Evolutionary conservation across 192 early-diverging fungal species (phyloP), one percentile per base, ranked within the genome.

Genomic region (Thamnidium elegans): DNA sequence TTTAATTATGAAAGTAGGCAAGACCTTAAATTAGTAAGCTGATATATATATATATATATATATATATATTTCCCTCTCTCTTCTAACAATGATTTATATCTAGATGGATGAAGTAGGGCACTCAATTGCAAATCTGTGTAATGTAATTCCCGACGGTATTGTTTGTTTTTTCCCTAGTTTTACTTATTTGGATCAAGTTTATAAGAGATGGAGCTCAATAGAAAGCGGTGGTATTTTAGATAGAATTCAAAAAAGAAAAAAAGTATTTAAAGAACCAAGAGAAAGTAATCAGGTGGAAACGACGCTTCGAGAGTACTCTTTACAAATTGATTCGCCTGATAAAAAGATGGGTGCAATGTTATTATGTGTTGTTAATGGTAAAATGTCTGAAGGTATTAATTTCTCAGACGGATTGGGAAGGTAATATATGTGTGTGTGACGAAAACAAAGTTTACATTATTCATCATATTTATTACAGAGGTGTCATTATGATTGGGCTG

Each of bases 341-440:
- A 39, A 30, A 32, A 32, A 53, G 4, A 69, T 70, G 1, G 91
- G 94, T 0, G 91, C 92, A 0, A 74, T 98, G 4, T 73, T 98
- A 50, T 80, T 98, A 50, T 90, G 90, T 44, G 94, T 98, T 7
- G 91, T 98, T 0, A 90, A 90, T 21, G 94, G 94, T 23, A 92
- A 91, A 59, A 82, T 97, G 83, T 92, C 90, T 55, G 94, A 98
- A 72, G 94, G 94, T 0, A 98, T 95, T 69, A 92, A 92, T 52
- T 96, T 98, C 60, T 87, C 90, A 11, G 93, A 98, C 67, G 79
- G 87, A 8, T 55, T 98, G 63, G 94, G 92, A 11, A 77, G 74
- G 69, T 75, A 81, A 42, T 2, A 7, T 3, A 26, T 31, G 3
- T 8, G 1, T n/a, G 7, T 55, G 11, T 14, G 6, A 11, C n/a